Percentiles rank a stretch among this genome's conserved stretches.
phyloP scores from a whole-genome alignment of 1,284 basidiomycete genomes.

The Marasmius fiardii region DNA sequence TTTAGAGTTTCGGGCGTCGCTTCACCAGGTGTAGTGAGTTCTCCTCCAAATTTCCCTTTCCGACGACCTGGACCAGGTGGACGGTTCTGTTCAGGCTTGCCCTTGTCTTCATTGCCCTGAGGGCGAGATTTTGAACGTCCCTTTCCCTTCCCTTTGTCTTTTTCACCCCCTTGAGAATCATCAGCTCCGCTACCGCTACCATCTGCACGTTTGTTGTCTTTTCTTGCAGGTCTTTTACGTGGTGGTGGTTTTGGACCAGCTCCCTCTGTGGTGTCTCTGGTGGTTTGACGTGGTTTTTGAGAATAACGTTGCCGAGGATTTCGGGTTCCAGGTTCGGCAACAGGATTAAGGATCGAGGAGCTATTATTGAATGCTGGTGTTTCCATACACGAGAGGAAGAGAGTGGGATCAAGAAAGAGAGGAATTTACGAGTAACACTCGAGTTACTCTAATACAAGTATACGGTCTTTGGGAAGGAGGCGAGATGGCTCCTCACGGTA shows the following conservation, averaged over 20 bases:
- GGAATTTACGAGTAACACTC: too few relatives aligned
- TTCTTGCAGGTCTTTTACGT: neutral
- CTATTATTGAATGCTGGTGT: neutral
- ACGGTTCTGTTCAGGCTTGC: neutral
- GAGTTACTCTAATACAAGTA: too few relatives aligned
- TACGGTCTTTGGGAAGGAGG: too few relatives aligned
- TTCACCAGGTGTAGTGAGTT: conserved; percentile 18
- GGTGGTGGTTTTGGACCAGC: neutral
- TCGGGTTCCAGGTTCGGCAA: neutral
- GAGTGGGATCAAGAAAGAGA: neutral
- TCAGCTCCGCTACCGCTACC: neutral
- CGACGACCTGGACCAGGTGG: conserved; percentile 6
- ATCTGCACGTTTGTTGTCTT: neutral
- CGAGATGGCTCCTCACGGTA: too few relatives aligned
- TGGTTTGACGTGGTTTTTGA: neutral
- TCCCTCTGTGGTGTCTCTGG: neutral
- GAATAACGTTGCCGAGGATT: neutral
- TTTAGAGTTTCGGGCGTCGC: neutral
- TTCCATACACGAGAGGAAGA: neutral
- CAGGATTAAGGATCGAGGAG: neutral
- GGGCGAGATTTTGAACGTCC: neutral
- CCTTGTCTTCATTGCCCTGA: neutral
- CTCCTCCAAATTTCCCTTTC: conserved; percentile 23
- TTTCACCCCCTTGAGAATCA: neutral
- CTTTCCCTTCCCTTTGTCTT: neutral